Conservation (phyloP, 352 stramenopile species). For the Pythium phragmitis region DNA sequence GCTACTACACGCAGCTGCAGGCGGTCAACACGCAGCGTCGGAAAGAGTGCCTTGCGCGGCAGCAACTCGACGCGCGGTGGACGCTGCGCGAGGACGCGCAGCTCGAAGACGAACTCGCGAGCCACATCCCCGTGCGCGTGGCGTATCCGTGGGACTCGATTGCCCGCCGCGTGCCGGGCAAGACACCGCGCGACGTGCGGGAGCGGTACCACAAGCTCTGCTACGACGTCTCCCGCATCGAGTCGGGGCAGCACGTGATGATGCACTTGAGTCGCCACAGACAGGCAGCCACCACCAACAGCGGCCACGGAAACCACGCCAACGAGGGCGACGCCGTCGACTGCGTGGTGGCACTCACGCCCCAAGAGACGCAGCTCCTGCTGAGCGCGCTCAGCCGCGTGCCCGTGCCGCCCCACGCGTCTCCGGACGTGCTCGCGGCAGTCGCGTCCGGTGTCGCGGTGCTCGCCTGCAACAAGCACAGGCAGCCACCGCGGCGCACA, state of each 20-base stretch:
- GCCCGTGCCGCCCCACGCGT: conserved; percentile 42
- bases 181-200: conserved; percentile 48
- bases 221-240: conserved; percentile 72
- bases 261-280: conserved; percentile 45
- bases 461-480: conserved; percentile 47
- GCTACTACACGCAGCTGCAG: conserved; percentile 43
- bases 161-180: conserved; percentile 48
- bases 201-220: conserved; percentile 78
- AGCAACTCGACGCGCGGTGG: conserved; percentile 59
- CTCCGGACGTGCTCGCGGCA: conserved; percentile 43
- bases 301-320: not conserved
- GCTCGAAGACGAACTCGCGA: conserved; percentile 67
- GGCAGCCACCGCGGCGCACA: conserved; percentile 37
- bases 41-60: conserved; percentile 51
- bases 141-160: conserved; percentile 65
- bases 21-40: conserved; percentile 33
- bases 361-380: conserved; percentile 47
- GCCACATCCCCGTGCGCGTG: conserved; percentile 28
- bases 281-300: too few species aligned
- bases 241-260: conserved; percentile 56
- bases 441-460: conserved; percentile 59
- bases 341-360: conserved; percentile 57
- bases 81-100: conserved; percentile 55
- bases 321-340: conserved; percentile 34
- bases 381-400: conserved; percentile 51